Base-by-base conservation (phyloP, 129 eudicot species). In the Logfia minima region DNA sequence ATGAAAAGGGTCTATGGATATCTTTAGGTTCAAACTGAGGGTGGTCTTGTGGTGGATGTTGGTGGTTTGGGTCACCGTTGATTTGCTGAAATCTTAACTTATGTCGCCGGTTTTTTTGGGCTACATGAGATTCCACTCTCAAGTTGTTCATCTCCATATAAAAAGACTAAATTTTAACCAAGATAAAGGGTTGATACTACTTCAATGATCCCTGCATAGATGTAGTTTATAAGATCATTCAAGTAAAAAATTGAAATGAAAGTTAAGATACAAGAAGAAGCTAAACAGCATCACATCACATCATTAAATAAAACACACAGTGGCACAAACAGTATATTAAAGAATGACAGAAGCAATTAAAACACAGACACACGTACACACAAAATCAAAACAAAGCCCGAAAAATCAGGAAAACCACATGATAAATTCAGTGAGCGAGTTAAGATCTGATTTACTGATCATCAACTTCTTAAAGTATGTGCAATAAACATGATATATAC, bases 61-160 rank as follows among this genome's bases (percentile, higher is more conserved):
- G 79, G 8, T 84, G 77, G 55, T 74, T 82, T 21, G 55, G 53
- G 39, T 82, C 72, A n/a, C 76, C 76, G 76, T 84, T 41, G 70
- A 73, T 82, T 56, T 85, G 83, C 62, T 86, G 86, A 74, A 86
- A 75, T 64, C 98, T 87, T 41, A 93, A 75, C 80, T 90, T 93
- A 72, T 89, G 90, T 18, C 98, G 84, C 53, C 96, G 84, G 85
- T 89, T 90, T 87, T 87, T 90, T 76, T 90, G 98, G 1, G 98
- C 91, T 34, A 90, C 85, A 81, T 93, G 98, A 18, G 85, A 81
- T 61, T 83, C 92, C 7, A 78, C 74, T 39, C 82, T 74, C 53
- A 81, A 82, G 75, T 84, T 87, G 85, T 78, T 87, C 85, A 84
- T 83, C 72, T 92, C 97, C 97, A 92, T 89, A 41, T 32, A 79